These are phyloP conservation scores for Neurospora sp. DNA, from an alignment of 2,329 filamentous ascomycete genomes.

Conservation along the genomic window DNA sequence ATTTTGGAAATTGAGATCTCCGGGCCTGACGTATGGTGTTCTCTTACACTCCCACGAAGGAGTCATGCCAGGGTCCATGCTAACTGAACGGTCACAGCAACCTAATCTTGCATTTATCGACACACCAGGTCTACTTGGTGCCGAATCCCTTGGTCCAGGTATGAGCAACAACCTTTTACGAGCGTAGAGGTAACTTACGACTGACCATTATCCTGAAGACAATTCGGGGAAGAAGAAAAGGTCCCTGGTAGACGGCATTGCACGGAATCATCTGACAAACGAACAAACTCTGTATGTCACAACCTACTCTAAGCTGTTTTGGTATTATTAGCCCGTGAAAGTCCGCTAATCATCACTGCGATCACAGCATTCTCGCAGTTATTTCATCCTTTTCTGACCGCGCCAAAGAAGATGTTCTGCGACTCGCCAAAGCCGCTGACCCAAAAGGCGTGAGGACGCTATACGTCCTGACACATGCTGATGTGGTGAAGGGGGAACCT, in stretches of 20 bases:
- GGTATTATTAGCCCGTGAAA: neutral
- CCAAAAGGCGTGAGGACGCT: conserved; percentile 31
- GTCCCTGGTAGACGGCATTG: conserved; percentile 36
- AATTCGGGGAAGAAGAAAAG: conserved; percentile 31
- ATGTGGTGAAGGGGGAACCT: conserved; percentile 27
- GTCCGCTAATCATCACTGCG: neutral
- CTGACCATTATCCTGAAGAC: conserved; percentile 17
- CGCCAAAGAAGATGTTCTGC: conserved; percentile 29
- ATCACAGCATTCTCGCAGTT: conserved; percentile 34
- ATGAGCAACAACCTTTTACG: conserved; percentile 25
- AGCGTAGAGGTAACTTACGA: conserved; percentile 21
- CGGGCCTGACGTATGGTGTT: conserved; percentile 28
- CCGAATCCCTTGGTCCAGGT: neutral
- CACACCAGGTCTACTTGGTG: conserved; percentile 37
- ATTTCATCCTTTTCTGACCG: conserved; percentile 28
- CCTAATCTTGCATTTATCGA: conserved; percentile 44
- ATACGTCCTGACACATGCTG: conserved; percentile 49
- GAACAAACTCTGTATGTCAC: conserved; percentile 32
- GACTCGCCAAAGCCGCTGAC: conserved; percentile 29
- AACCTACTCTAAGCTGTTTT: neutral
- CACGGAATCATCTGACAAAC: conserved; percentile 35
- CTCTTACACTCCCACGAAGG: neutral
- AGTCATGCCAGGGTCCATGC: neutral
- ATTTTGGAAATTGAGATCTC: conserved; percentile 35
- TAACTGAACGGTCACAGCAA: conserved; percentile 18